These are phyloP conservation scores for Fusarium burgessii DNA, from an alignment of 2,329 filamentous ascomycete genomes.

Conservation along the genomic window DNA sequence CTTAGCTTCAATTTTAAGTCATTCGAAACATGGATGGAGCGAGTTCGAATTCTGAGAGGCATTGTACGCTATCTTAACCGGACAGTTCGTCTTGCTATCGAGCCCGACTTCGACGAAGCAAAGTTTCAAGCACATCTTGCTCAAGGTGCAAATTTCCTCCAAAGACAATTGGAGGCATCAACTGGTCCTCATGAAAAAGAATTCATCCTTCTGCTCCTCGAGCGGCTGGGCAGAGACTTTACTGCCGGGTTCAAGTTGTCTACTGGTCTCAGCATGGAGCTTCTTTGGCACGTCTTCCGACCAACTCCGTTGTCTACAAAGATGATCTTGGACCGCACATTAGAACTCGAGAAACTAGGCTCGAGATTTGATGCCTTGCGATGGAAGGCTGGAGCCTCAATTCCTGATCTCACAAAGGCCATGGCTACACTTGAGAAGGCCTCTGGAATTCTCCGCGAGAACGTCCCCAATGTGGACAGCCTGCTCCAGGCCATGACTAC, in stretches of 20 bases:
- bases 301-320: conserved; percentile 68
- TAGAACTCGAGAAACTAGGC: conserved; percentile 67
- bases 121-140: conserved; percentile 72
- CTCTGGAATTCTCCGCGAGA: conserved; percentile 64
- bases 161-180: conserved; percentile 47
- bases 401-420: conserved; percentile 65
- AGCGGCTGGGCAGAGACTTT: conserved; percentile 68
- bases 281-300: conserved; percentile 79
- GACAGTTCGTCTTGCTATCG: conserved; percentile 62
- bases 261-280: conserved; percentile 84
- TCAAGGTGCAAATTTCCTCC: conserved; percentile 60
- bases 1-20: conserved; percentile 51
- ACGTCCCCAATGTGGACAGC: conserved; percentile 55
- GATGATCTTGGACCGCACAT: conserved; percentile 58
- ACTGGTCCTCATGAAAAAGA: conserved; percentile 47
- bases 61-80: conserved; percentile 67
- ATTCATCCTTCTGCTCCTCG: conserved; percentile 56
- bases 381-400: conserved; percentile 67
- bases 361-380: conserved; percentile 70
- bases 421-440: conserved; percentile 67
- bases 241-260: conserved; percentile 76
- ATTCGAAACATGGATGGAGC: conserved; percentile 50
- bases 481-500: conserved; percentile 63
- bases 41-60: conserved; percentile 50
- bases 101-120: conserved; percentile 68